Evolutionary conservation across 257 asterid species (phyloP).

Genomic region (Solanum ossicruentum): DNA sequence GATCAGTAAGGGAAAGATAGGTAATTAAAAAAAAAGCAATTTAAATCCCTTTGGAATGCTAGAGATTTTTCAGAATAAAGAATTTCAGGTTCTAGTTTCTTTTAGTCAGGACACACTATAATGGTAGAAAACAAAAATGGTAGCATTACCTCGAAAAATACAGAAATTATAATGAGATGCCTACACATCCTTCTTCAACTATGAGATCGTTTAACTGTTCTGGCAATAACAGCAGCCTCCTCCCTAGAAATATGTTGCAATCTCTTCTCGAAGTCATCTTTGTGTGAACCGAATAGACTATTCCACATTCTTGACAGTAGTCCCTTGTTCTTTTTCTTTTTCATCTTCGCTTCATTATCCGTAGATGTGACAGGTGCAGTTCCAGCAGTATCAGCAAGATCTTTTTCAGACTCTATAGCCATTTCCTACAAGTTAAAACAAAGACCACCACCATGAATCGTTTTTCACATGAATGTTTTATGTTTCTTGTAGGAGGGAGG

Average conservation of each 20-base stretch:
- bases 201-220: slow-evolving; percentile 53
- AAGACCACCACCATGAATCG: background rate
- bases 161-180: slow-evolving; percentile 46
- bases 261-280: slow-evolving; percentile 85
- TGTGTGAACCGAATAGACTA: slow-evolving; percentile 43
- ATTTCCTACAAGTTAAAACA: slow-evolving; percentile 24
- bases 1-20: background rate
- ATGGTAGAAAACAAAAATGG: background rate
- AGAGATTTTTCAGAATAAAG: background rate
- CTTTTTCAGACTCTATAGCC: slow-evolving; percentile 48
- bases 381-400: slow-evolving; percentile 19
- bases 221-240: slow-evolving; percentile 62
- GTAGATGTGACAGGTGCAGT: slow-evolving; percentile 16
- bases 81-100: background rate
- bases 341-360: slow-evolving; percentile 30
- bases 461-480: background rate
- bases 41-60: background rate
- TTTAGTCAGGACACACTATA: background rate
- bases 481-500: background rate
- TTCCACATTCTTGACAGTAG: slow-evolving; percentile 63
- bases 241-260: slow-evolving; percentile 79
- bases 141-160: slow-evolving; percentile 59
- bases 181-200: slow-evolving; percentile 48
- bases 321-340: slow-evolving; percentile 57
- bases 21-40: background rate